Base-by-base conservation (phyloP, 1,284 basidiomycete genomes). In the Cutaneotrichosporon arboriforme region DNA sequence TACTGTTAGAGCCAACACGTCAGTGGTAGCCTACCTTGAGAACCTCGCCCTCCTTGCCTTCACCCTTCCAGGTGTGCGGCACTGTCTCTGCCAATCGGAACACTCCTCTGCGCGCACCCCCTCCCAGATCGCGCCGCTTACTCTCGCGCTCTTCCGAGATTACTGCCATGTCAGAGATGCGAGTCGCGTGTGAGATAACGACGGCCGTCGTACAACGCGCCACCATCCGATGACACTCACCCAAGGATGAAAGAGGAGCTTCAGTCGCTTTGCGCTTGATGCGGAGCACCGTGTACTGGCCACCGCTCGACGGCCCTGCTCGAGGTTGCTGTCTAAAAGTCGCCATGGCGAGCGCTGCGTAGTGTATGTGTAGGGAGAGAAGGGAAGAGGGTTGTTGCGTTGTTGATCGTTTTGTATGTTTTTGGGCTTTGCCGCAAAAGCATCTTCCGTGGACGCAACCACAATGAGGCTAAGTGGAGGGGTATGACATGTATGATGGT, bases 181-280 rank as follows among this genome's bases (percentile, higher is more conserved):
- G n/a, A n/a, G n/a, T n/a, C n/a, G n/a, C n/a, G n/a, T n/a, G n/a
- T n/a, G n/a, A n/a, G n/a, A n/a, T n/a, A n/a, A n/a, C n/a, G n/a
- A n/a, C n/a, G n/a, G n/a, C n/a, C n/a, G n/a, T n/a, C n/a, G n/a
- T n/a, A n/a, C n/a, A n/a, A n/a, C n/a, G n/a, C n/a, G n/a, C n/a
- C n/a, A n/a, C n/a, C 17, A 18, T 36, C 17, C 7, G 12, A n/a
- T 4, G 31, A 14, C 2, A 8, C 31, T 34, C 43, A 76, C 75
- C 70, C 4, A 77, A 61, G 2, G 72, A 72, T 4, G 70, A 69
- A 8, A 76, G 61, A 3, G 74, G 73, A 1, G 67, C 52, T n/a
- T 76, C 73, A 2, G 68, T 76, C 12, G 72, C 70, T 57, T 75
- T 76, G 4, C 75, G 64, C 63, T 77, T 77, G 68, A 77, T 76